Percentiles rank a stretch among this genome's conserved stretches.
Conservation (phyloP, 306 rosid genomes). For the Trifolium repens region DNA sequence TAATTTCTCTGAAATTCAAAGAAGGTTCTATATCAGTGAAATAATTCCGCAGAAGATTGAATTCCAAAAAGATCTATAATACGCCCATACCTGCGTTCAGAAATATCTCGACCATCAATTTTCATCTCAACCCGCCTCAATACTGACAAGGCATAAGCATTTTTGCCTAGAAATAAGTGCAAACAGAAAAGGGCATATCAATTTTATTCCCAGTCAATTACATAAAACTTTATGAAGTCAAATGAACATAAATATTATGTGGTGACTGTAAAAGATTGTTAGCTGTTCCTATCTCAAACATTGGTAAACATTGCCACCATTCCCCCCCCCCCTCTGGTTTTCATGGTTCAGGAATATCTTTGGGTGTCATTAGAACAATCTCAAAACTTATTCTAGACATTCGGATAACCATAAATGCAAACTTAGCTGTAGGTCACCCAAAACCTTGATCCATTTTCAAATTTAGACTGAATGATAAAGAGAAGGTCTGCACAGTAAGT, state of each 20-base stretch:
- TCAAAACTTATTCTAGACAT: too few relatives aligned
- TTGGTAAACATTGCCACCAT: not conserved
- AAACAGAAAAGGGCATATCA: slow-evolving; percentile 33
- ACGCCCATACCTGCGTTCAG: slow-evolving; percentile 70
- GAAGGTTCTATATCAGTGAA: slow-evolving; percentile 33
- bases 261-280: slow-evolving; percentile 6
- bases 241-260: slow-evolving; percentile 22
- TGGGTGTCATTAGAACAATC: too few relatives aligned
- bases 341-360: too few relatives aligned
- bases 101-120: slow-evolving; percentile 79
- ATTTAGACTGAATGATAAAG: slow-evolving; percentile 7
- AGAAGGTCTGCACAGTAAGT: not conserved
- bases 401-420: too few relatives aligned
- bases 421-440: not conserved
- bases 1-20: slow-evolving; percentile 71
- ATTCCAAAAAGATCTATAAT: slow-evolving; percentile 30
- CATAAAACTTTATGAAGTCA: slow-evolving; percentile 15
- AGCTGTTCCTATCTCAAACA: slow-evolving; percentile 1
- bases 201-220: slow-evolving; percentile 36
- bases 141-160: slow-evolving; percentile 81
- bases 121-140: slow-evolving; percentile 89
- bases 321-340: not conserved
- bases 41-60: slow-evolving; percentile 37
- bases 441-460: slow-evolving; percentile 26
- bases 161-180: slow-evolving; percentile 64